These are phyloP conservation scores for Protomyces inouyei DNA, from an alignment of 1,139 yeast genomes.

Conservation along the genomic window DNA sequence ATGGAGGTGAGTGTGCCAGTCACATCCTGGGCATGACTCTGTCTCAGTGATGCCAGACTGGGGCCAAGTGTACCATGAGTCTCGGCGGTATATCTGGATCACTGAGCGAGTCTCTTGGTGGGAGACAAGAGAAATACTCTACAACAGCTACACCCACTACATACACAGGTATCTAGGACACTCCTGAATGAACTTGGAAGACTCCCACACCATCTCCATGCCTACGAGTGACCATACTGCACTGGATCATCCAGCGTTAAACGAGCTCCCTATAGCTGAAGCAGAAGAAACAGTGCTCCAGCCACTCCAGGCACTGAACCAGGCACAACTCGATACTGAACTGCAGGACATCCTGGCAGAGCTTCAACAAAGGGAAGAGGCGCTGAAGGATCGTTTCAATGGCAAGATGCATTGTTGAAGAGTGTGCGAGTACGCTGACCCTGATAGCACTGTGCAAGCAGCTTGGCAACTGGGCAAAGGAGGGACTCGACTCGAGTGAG, in stretches of 20 bases:
- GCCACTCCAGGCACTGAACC: neutral
- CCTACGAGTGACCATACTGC: neutral
- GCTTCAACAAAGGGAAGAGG: neutral
- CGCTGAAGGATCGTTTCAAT: neutral
- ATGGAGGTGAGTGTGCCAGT: no score
- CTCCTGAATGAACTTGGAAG: neutral
- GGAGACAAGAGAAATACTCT: no score
- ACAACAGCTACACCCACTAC: no score
- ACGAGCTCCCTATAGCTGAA: neutral
- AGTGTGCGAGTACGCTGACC: neutral
- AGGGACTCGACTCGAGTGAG: neutral
- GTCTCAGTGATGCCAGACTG: no score
- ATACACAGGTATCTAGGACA: no score
- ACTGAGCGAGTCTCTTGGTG: no score
- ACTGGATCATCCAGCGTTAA: neutral
- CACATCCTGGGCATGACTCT: no score
- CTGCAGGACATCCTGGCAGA: neutral
- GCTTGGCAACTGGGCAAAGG: neutral
- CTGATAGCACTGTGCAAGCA: neutral
- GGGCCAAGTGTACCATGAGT: no score
- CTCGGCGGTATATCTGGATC: no score
- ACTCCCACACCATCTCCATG: neutral
- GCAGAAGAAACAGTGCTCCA: neutral
- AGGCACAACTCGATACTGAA: neutral
- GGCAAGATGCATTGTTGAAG: neutral